These are phyloP conservation scores for Nemania serpens DNA, from an alignment of 2,329 filamentous ascomycete genomes.

Conservation along the genomic window DNA sequence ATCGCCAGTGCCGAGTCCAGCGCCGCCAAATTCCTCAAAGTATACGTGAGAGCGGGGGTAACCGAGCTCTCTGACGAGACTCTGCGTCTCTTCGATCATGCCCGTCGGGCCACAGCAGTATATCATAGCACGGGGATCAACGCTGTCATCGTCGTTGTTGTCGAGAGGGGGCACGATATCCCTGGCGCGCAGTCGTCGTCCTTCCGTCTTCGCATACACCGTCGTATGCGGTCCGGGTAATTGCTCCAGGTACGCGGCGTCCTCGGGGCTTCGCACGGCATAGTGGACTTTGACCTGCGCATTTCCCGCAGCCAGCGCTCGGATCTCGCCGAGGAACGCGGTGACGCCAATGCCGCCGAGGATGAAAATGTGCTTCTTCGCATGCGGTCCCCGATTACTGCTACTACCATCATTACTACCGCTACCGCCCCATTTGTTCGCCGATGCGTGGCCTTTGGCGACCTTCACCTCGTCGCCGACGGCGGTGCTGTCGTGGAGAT, in stretches of 20 bases:
- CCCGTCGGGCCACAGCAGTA: conserved; percentile 41
- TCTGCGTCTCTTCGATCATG: conserved; percentile 34
- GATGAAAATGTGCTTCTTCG: conserved; percentile 38
- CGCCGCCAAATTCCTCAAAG: conserved; percentile 40
- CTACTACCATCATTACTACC: too few relatives aligned
- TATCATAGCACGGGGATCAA: conserved; percentile 35
- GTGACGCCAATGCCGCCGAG: conserved; percentile 41
- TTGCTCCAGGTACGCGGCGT: conserved; percentile 38
- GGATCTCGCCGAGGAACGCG: conserved; percentile 38
- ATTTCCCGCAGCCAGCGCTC: conserved; percentile 21
- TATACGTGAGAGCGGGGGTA: conserved; percentile 36
- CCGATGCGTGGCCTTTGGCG: conserved; percentile 37
- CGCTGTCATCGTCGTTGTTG: conserved; percentile 24
- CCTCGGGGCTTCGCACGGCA: conserved; percentile 36
- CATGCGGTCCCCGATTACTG: too few relatives aligned
- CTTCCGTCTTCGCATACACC: conserved; percentile 37
- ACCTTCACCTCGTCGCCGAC: conserved; percentile 57
- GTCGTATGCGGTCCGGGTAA: conserved; percentile 33
- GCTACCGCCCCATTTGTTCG: conserved; percentile 3
- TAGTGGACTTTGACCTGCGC: conserved; percentile 39
- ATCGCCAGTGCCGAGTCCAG: conserved; percentile 36
- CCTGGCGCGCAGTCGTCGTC: conserved; percentile 34
- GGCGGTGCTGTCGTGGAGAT: conserved; percentile 56
- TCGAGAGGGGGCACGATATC: conserved; percentile 45
- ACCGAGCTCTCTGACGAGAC: conserved; percentile 27